These are phyloP conservation scores for Arthrobotrys entomopaga DNA, from an alignment of 2,329 filamentous ascomycete species.

Conservation along the genomic window DNA sequence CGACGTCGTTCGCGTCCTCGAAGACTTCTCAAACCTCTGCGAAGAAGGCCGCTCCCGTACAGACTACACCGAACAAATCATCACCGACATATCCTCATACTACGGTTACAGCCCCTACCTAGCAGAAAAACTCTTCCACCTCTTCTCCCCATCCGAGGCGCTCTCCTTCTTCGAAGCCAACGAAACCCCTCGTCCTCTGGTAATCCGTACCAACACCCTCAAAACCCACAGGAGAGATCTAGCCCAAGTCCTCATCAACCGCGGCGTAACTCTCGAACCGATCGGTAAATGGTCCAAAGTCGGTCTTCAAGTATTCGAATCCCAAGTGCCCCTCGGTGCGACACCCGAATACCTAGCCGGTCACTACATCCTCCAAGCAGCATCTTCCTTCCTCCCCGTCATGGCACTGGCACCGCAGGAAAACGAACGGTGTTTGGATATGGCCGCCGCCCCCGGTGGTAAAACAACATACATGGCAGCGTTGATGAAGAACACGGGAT, in stretches of 20 bases:
- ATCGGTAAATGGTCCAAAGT: slow-evolving; percentile 99
- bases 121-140: slow-evolving; percentile 92
- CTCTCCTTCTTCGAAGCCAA: slow-evolving; percentile 99
- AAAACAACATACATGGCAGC: slow-evolving; percentile 98
- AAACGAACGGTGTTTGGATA: slow-evolving; percentile 88
- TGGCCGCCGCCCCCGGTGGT: slow-evolving; percentile 94
- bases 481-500: slow-evolving; percentile 96
- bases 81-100: slow-evolving; percentile 94
- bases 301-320: slow-evolving; percentile 94
- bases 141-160: slow-evolving; percentile 92
- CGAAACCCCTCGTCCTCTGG: slow-evolving; percentile 90
- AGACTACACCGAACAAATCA: slow-evolving; percentile 85
- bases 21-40: slow-evolving; percentile 83
- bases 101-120: slow-evolving; percentile 95
- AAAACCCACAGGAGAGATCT: slow-evolving; percentile 80
- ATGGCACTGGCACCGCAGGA: slow-evolving; percentile 97
- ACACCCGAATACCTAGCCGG: slow-evolving; percentile 97
- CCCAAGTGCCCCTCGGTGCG: slow-evolving; percentile 84
- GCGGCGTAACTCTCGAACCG: slow-evolving; percentile 93
- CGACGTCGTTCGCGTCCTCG: slow-evolving; percentile 89
- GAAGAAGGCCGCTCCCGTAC: slow-evolving; percentile 83
- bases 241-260: slow-evolving; percentile 92
- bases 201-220: slow-evolving; percentile 96
- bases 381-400: slow-evolving; percentile 94
- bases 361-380: slow-evolving; percentile 97